Evolutionary conservation across 495 filamentous ascomycete species (phyloP).

Genomic region (Schizothecium vesticola): DNA sequence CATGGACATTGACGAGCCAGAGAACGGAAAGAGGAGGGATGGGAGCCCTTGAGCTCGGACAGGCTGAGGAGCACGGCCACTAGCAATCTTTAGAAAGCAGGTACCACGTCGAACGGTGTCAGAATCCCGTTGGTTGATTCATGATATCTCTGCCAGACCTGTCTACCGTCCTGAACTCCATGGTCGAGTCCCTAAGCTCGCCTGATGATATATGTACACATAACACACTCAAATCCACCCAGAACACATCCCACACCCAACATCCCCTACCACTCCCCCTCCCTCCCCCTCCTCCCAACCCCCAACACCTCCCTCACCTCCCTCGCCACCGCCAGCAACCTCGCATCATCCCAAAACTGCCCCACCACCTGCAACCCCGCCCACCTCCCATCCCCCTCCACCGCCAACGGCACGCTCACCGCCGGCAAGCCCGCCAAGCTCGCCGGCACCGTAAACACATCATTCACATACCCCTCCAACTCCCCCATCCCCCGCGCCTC

Average conservation of each 20-base stretch:
- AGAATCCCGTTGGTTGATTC: neutral
- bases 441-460: slow-evolving; percentile 93
- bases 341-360: slow-evolving; percentile 82
- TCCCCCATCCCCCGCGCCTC: slow-evolving; percentile 39
- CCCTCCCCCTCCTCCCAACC: neutral
- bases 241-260: neutral
- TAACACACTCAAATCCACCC: neutral
- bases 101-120: too few relatives aligned
- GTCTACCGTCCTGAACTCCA: neutral
- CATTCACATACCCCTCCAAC: slow-evolving; percentile 68
- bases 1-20: neutral
- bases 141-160: neutral
- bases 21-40: neutral
- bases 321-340: slow-evolving; percentile 53
- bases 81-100: too few relatives aligned
- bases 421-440: slow-evolving; percentile 89
- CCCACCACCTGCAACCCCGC: slow-evolving; percentile 84
- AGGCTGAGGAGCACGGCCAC: neutral
- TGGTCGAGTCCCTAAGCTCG: neutral
- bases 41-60: neutral
- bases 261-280: neutral
- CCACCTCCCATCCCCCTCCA: slow-evolving; percentile 30
- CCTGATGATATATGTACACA: neutral
- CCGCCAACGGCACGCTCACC: slow-evolving; percentile 69
- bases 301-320: slow-evolving; percentile 30